Conservation (phyloP, 306 rosid species). For the Corylus avellana region DNA sequence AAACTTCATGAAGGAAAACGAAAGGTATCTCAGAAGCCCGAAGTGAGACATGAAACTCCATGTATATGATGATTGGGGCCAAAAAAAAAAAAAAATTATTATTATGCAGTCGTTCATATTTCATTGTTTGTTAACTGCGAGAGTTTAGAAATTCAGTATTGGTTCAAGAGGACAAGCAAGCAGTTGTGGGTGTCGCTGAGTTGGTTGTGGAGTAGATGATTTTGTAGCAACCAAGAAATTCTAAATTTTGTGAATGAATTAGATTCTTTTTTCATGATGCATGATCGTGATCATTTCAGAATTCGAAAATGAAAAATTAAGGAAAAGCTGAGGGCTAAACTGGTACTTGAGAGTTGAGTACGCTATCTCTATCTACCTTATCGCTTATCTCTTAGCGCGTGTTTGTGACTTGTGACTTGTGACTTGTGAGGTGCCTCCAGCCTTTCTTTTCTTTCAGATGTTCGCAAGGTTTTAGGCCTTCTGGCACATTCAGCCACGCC, state of each 20-base stretch:
- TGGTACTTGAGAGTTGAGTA: not conserved
- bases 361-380: not conserved
- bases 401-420: too few relatives aligned
- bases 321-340: not conserved
- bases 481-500: not conserved
- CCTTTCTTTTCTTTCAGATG: not conserved
- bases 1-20: slow-evolving; percentile 2
- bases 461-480: not conserved
- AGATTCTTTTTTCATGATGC: not conserved
- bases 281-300: not conserved
- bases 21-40: not conserved
- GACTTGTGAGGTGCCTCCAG: not conserved
- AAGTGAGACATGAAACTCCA: slow-evolving; percentile 18
- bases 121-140: slow-evolving; percentile 26
- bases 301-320: not conserved
- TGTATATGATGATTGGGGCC: not conserved
- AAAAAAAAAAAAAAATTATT: not conserved
- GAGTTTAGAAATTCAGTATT: not conserved
- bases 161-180: slow-evolving; percentile 18
- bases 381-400: not conserved
- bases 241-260: not conserved
- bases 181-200: slow-evolving; percentile 12
- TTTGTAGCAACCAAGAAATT: not conserved
- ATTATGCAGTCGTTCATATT: slow-evolving; percentile 17
- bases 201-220: slow-evolving; percentile 21